Evolutionary conservation across 176 grass and related monocot genomes (phyloP), one percentile per base, ranked within the genome.

Genomic region (Microstegium vimineum): DNA sequence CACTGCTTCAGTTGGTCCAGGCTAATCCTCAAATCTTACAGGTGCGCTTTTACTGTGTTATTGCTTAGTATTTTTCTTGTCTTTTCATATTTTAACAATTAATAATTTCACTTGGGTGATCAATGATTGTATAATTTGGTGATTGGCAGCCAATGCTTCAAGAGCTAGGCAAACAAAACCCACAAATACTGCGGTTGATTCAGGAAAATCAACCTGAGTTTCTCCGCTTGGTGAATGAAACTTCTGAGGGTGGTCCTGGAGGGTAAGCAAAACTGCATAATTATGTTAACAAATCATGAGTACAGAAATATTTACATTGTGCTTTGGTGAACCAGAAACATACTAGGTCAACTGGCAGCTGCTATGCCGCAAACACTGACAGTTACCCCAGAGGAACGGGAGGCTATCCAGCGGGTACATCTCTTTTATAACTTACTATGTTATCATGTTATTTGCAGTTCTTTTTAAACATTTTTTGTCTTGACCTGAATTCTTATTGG

Each of bases 161-260:
- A 93, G 97, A 99, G 54, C 82, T 99, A 30, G 91, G 91, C 23
- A 99, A 99, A 77, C 97, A 99, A 86, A 99, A 99, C 72, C 97
- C 97, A 27, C 97, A 99, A 69, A 77, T 99, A 18, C 77, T 96
- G 80, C 87, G 87, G 32, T 76, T 99, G 80, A 99, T 99, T 81
- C 97, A 99, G 86, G 93, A 99, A 84, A 95, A 99, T 77, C 91
- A 94, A 82, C 83, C 91, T 35, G 97, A 99, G 68, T 99, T 99
- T 92, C 93, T 99, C 40, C 93, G 93, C 41, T 83, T 99, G 78
- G 89, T 99, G 73, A 96, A 99, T 84, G 88, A 95, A 90, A 82
- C 88, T 43, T 84, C 84, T 40, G 87, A 90, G 22, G 74, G 77
- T 66, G 85, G 84, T 62, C 28, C 83, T 69, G 89, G 88, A 27